These are phyloP conservation scores for Candida ipomoeae DNA, from an alignment of 805 yeast species.

Conservation along the genomic window DNA sequence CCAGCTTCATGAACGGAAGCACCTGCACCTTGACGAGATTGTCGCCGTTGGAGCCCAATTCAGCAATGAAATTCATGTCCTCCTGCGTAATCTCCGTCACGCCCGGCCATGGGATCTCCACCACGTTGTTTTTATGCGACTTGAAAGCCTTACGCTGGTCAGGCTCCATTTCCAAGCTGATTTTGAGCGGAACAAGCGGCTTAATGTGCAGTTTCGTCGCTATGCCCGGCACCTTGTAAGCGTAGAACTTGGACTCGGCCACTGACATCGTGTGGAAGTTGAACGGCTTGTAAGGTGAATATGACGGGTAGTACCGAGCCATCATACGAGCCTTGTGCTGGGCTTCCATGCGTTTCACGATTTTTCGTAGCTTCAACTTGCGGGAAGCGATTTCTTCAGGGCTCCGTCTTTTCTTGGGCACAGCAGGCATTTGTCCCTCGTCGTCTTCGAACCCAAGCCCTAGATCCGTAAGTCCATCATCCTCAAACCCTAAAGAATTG, in stretches of 20 bases:
- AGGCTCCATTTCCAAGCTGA: constrained; percentile 55
- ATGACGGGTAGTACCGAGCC: constrained; percentile 58
- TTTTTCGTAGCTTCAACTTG: constrained; percentile 24
- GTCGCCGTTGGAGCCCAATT: constrained; percentile 21
- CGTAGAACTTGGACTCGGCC: constrained; percentile 54
- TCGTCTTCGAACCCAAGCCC: constrained; percentile 21
- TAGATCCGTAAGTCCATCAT: constrained; percentile 18
- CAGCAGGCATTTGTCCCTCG: background rate
- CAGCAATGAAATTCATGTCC: constrained; percentile 31
- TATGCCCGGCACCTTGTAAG: constrained; percentile 49
- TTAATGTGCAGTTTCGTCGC: constrained; percentile 27
- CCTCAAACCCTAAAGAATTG: constrained; percentile 15
- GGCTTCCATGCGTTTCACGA: constrained; percentile 29
- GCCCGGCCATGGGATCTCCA: constrained; percentile 5
- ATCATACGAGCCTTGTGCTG: constrained; percentile 29
- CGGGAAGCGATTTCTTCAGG: constrained; percentile 21
- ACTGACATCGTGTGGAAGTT: constrained; percentile 64
- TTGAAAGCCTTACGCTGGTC: constrained; percentile 58
- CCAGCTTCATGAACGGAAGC: constrained; percentile 31
- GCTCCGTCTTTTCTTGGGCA: constrained; percentile 9
- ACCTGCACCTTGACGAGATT: constrained; percentile 17
- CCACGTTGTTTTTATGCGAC: constrained; percentile 18
- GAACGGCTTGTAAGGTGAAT: constrained; percentile 49
- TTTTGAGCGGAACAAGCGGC: constrained; percentile 56
- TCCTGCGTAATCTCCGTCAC: constrained; percentile 24